A percentile compares a stretch with the other conserved stretches of the same genome.
Conservation (phyloP, 2,329 filamentous ascomycete species). For the Aspergillus quadricinctus region DNA sequence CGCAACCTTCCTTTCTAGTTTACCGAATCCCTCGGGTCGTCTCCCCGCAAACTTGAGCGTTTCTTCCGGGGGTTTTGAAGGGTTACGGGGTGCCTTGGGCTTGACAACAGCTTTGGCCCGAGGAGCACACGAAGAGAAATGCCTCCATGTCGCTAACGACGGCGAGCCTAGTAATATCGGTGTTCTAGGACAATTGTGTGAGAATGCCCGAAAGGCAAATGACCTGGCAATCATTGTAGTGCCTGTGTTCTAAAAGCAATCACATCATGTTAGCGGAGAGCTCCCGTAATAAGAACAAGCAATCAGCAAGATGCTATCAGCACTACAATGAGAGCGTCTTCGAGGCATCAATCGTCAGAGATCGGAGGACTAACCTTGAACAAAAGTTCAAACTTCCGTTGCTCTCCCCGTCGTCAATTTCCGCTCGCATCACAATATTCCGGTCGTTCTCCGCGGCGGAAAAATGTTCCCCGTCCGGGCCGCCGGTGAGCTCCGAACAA, state of each 20-base stretch:
- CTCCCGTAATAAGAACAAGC: background rate
- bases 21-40: slow-evolving; percentile 45
- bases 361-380: background rate
- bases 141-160: slow-evolving; percentile 21
- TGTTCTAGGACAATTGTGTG: slow-evolving; percentile 20
- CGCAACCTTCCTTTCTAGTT: slow-evolving; percentile 49
- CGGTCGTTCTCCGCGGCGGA: slow-evolving; percentile 31
- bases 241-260: slow-evolving; percentile 6
- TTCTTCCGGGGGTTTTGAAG: slow-evolving; percentile 11
- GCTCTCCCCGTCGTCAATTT: background rate
- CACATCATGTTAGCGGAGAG: slow-evolving; percentile 1
- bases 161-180: slow-evolving; percentile 14
- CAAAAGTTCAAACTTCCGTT: background rate
- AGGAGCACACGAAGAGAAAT: slow-evolving; percentile 26
- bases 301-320: background rate
- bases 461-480: slow-evolving; percentile 40
- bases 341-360: background rate
- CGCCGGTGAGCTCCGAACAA: slow-evolving; percentile 37
- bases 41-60: slow-evolving; percentile 22
- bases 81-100: slow-evolving; percentile 6
- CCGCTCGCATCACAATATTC: slow-evolving; percentile 8
- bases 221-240: slow-evolving; percentile 28
- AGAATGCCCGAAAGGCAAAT: slow-evolving; percentile 25
- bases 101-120: slow-evolving; percentile 20
- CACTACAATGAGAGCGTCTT: background rate